Percentiles rank a stretch among this genome's conserved stretches.
phyloP scores from a whole-genome alignment of 495 filamentous ascomycete genomes.

The Trichoderma reesei region DNA sequence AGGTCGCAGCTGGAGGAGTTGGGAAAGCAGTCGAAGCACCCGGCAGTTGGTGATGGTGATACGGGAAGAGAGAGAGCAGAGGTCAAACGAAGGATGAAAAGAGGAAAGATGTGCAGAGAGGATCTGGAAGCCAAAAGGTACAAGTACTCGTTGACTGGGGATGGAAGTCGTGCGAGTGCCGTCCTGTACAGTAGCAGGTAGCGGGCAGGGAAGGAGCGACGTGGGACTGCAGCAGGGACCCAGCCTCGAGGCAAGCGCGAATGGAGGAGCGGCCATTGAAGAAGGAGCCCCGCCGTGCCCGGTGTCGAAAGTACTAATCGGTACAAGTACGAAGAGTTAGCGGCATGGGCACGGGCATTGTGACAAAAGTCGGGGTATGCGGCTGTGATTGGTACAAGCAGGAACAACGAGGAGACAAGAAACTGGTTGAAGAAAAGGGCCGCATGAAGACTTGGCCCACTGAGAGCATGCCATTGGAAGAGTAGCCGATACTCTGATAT shows the following conservation, averaged over 20 bases:
- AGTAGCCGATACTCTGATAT: too few relatives aligned
- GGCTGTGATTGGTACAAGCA: background rate
- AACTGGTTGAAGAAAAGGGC: background rate
- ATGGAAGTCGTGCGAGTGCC: background rate
- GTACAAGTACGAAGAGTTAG: background rate
- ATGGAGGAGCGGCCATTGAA: background rate
- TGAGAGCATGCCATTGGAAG: too few relatives aligned
- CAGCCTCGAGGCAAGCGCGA: background rate
- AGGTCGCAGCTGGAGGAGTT: background rate
- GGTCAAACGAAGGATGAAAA: conserved; percentile 4
- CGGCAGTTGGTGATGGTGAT: background rate
- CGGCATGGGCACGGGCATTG: background rate
- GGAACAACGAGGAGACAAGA: background rate
- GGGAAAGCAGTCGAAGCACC: background rate
- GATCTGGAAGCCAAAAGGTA: background rate
- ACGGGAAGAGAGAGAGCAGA: background rate
- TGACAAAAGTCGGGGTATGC: background rate
- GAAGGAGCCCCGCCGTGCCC: background rate
- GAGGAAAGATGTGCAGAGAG: background rate
- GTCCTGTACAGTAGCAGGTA: background rate
- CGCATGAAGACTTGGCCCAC: background rate
- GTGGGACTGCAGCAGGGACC: background rate
- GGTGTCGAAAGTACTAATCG: background rate
- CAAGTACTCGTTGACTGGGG: background rate
- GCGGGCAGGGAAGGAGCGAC: background rate